Conservation (phyloP, 2,329 filamentous ascomycete species). For the Curvularia eragrostidis region DNA sequence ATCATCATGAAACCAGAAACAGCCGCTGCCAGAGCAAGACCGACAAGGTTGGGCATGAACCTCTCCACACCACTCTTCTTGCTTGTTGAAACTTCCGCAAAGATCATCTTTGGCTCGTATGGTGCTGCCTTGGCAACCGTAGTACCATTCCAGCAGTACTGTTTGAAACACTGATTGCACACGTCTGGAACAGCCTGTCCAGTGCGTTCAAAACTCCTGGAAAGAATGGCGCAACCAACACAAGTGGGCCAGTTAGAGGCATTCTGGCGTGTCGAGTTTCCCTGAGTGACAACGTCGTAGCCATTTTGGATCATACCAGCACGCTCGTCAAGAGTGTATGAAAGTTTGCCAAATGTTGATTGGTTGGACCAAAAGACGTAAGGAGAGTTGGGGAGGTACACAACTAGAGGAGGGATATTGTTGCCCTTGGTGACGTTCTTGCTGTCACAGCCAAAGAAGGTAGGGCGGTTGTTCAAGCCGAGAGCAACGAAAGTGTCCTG, state of each 20-base stretch:
- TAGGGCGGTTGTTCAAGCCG: conserved; percentile 74
- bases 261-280: conserved; percentile 75
- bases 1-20: conserved; percentile 27
- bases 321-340: conserved; percentile 70
- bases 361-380: conserved; percentile 80
- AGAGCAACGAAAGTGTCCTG: conserved; percentile 80
- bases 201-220: conserved; percentile 76
- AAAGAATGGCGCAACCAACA: conserved; percentile 85
- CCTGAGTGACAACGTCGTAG: conserved; percentile 81
- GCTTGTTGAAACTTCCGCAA: conserved; percentile 26
- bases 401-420: conserved; percentile 69
- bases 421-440: conserved; percentile 64
- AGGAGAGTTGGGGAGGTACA: conserved; percentile 87
- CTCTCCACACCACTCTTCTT: conserved; percentile 32
- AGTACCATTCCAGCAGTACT: conserved; percentile 95
- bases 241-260: conserved; percentile 75
- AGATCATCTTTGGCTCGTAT: conserved; percentile 37
- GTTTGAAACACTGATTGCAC: conserved; percentile 77
- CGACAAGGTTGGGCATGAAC: conserved; percentile 34
- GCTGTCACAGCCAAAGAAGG: conserved; percentile 80
- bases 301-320: conserved; percentile 86
- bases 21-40: conserved; percentile 25
- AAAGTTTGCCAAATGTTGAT: conserved; percentile 71
- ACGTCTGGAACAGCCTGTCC: conserved; percentile 70
- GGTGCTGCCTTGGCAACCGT: conserved; percentile 46